Percentiles rank a stretch among this genome's conserved stretches.
These are phyloP conservation scores for Phytophthora capsici DNA, from an alignment of 352 stramenopile species.

Conservation along the genomic window DNA sequence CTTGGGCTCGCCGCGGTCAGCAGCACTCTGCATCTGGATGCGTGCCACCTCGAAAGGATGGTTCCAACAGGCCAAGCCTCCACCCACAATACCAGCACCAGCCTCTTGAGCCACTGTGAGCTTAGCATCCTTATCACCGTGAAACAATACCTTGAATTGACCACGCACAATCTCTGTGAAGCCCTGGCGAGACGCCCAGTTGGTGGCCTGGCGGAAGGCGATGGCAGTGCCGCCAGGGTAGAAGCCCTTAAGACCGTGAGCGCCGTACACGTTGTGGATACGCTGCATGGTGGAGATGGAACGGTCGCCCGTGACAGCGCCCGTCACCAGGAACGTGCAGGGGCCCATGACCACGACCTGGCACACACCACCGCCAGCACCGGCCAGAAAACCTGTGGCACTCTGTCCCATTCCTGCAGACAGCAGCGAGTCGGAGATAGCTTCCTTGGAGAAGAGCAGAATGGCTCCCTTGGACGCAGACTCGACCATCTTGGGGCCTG, in stretches of 20 bases:
- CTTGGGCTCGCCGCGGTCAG: slow-evolving; percentile 88
- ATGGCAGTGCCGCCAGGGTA: slow-evolving; percentile 92
- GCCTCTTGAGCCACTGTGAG: slow-evolving; percentile 90
- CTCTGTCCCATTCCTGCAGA: slow-evolving; percentile 67
- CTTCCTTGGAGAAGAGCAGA: slow-evolving; percentile 91
- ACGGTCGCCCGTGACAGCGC: slow-evolving; percentile 89
- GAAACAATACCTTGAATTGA: slow-evolving; percentile 86
- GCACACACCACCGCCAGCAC: slow-evolving; percentile 86
- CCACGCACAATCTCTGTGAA: slow-evolving; percentile 91
- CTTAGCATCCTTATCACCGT: slow-evolving; percentile 86
- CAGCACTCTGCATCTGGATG: slow-evolving; percentile 93
- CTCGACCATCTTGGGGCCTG: slow-evolving; percentile 92
- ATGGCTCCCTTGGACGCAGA: slow-evolving; percentile 91
- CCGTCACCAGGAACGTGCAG: slow-evolving; percentile 92
- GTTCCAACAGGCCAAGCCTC: slow-evolving; percentile 91
- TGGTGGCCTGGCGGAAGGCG: slow-evolving; percentile 91
- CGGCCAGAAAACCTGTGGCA: slow-evolving; percentile 80
- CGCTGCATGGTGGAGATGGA: slow-evolving; percentile 87
- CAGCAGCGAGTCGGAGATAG: slow-evolving; percentile 84
- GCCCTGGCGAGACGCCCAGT: slow-evolving; percentile 91
- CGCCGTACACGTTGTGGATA: slow-evolving; percentile 85
- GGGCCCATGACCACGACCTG: slow-evolving; percentile 92
- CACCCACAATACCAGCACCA: slow-evolving; percentile 84
- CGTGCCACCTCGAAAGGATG: slow-evolving; percentile 92
- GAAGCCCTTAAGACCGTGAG: slow-evolving; percentile 89